Percentiles rank a stretch among this genome's conserved stretches.
These are phyloP conservation scores for Sporothrix protearum DNA, from an alignment of 2,329 filamentous ascomycete genomes.

Conservation along the genomic window DNA sequence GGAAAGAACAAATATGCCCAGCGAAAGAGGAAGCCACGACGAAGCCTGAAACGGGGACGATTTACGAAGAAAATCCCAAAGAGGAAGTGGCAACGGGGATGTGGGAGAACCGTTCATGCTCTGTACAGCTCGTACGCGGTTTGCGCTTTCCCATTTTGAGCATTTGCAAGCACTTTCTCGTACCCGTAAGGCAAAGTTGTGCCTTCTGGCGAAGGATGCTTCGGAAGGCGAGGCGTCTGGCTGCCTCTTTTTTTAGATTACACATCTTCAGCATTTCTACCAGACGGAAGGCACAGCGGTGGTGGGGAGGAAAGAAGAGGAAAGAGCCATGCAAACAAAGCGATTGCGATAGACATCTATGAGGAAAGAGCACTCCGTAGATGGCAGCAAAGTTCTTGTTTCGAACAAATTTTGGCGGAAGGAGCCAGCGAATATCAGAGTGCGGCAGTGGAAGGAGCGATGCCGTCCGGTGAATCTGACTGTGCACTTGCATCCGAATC, in stretches of 20 bases:
- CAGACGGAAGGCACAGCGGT: not conserved
- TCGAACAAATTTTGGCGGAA: not conserved
- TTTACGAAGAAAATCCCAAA: constrained; percentile 10
- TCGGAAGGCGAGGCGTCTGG: not conserved
- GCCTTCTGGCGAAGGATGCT: not conserved
- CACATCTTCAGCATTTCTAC: not conserved
- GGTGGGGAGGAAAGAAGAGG: not conserved
- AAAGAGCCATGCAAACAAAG: not conserved
- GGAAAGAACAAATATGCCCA: not conserved
- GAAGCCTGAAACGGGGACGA: constrained; percentile 10
- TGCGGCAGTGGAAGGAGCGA: constrained; percentile 10
- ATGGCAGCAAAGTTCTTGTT: not conserved
- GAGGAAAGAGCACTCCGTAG: not conserved
- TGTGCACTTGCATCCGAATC: not conserved
- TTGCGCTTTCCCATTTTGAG: not conserved
- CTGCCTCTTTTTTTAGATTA: constrained; percentile 5
- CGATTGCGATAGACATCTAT: not conserved
- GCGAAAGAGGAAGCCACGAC: constrained; percentile 9
- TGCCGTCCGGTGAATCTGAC: not conserved
- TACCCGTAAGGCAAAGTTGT: not conserved
- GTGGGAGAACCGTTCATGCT: not conserved
- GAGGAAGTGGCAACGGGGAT: constrained; percentile 2
- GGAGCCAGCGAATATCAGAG: not conserved
- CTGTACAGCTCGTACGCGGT: not conserved
- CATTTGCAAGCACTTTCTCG: not conserved